These are phyloP conservation scores for Neospora caninum DNA, from an alignment of 169 alveolate species.

Conservation along the genomic window DNA sequence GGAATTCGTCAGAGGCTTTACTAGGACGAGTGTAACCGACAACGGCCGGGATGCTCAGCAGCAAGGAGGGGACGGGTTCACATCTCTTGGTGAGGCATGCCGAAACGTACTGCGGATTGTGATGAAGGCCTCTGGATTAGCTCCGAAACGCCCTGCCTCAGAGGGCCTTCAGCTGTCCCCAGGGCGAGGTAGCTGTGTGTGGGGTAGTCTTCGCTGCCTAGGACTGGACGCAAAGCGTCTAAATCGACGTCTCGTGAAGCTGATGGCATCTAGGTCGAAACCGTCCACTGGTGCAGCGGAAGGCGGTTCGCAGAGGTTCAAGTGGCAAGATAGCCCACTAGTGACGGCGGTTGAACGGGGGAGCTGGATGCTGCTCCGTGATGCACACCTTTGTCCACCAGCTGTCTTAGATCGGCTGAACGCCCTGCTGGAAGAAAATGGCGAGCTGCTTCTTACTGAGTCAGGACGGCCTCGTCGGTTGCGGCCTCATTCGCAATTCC, in stretches of 20 bases:
- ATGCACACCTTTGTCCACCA: slow-evolving; percentile 96
- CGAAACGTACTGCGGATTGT: not conserved
- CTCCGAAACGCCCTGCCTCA: not conserved
- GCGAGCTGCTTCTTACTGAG: slow-evolving; percentile 63
- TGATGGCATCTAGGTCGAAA: not conserved
- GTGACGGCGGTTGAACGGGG: slow-evolving; percentile 95
- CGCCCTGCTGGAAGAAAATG: slow-evolving; percentile 90
- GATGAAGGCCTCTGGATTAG: not conserved
- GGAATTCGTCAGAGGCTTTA: not conserved
- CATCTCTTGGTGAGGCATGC: not conserved
- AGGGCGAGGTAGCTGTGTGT: not conserved
- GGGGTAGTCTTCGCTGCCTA: not conserved
- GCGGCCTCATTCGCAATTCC: slow-evolving; percentile 90
- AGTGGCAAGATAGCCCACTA: slow-evolving; percentile 98
- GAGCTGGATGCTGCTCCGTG: slow-evolving; percentile 92
- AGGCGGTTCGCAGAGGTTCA: slow-evolving; percentile 79
- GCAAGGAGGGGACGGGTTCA: not conserved
- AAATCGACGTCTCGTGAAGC: not conserved
- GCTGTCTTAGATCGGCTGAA: slow-evolving; percentile 98
- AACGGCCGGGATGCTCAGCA: not conserved
- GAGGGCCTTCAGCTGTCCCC: not conserved
- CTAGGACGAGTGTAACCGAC: not conserved
- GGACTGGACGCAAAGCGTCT: not conserved
- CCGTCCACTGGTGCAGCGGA: not conserved
- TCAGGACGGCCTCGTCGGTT: slow-evolving; percentile 76